Conservation (phyloP, 805 yeast genomes). For the Monosporozyma solicola region DNA sequence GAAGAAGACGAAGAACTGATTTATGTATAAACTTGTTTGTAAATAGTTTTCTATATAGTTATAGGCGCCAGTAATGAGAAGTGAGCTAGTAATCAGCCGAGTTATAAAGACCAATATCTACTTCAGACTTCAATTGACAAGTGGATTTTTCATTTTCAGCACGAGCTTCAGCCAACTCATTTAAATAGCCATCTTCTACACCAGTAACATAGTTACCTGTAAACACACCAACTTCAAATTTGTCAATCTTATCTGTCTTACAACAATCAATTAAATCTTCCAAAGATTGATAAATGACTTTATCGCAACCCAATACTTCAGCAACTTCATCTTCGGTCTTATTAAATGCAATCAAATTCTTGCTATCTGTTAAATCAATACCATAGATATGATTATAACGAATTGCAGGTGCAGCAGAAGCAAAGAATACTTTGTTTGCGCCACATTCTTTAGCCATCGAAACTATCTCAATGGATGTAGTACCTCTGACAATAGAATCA, state of each 20-base stretch:
- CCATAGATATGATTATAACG: slow-evolving; percentile 94
- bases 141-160: slow-evolving; percentile 58
- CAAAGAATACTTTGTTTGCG: slow-evolving; percentile 88
- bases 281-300: slow-evolving; percentile 78
- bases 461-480: slow-evolving; percentile 92
- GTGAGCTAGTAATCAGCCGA: slow-evolving; percentile 40
- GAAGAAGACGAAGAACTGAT: neutral
- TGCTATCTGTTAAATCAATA: slow-evolving; percentile 92
- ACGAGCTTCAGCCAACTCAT: slow-evolving; percentile 72
- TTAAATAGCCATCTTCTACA: slow-evolving; percentile 70
- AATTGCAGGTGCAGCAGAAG: slow-evolving; percentile 97
- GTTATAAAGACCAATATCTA: slow-evolving; percentile 54
- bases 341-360: slow-evolving; percentile 82
- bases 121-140: slow-evolving; percentile 72
- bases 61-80: neutral
- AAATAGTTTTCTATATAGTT: neutral
- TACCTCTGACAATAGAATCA: slow-evolving; percentile 96
- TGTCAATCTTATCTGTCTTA: slow-evolving; percentile 34
- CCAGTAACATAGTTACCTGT: slow-evolving; percentile 96
- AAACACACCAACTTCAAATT: slow-evolving; percentile 94
- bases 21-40: neutral
- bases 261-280: slow-evolving; percentile 81
- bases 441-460: slow-evolving; percentile 99
- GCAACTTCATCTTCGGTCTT: slow-evolving; percentile 70
- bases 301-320: slow-evolving; percentile 76